Evolutionary conservation across 2,329 filamentous ascomycete genomes (phyloP), one percentile per base, ranked within the genome.

Genomic region (Chaetomiaceae sp.): DNA sequence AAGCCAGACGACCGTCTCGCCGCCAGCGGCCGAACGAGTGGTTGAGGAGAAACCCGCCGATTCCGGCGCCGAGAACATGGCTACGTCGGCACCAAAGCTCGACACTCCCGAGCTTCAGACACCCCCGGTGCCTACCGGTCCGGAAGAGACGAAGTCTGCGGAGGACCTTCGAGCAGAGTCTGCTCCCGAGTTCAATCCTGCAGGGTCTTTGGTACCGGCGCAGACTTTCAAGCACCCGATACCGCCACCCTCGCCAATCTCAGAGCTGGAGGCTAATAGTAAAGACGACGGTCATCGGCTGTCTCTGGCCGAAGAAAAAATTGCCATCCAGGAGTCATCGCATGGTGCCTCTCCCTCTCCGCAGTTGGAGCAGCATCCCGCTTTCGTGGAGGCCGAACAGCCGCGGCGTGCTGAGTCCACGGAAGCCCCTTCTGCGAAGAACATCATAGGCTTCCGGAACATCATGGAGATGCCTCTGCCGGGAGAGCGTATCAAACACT

Each of bases 401-500:
- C 14, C 41, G 19, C 50, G 14, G 5, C 43, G 38, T 12, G 38
- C 42, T 34, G 31, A 30, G 13, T 20, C 16, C 5, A 13, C 50
- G 57, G 31, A 14, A 42, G 13, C 48, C 45, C 17, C 46, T 50
- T 31, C 58, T 49, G 31, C 44, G 20, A 50, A 34, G 31, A 48
- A 72, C 41, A 70, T 79, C 33, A 75, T 78, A 56, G 73, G 78
- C 1, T 91, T 95, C 68, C 81, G 83, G 44, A 86, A 95, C 51
- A 95, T 96, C 54, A 75, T 89, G 60, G 81, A 79, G 8, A 75
- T 93, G 44, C 75, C 79, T 14, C 81, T 79, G 2, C 68, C 83
- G 0, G 67, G 75, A 13, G 84, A 93, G 58, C 82, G 90, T 17
- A 87, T 93, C 53, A 73, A 77, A 38, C 84, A 82, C 13, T 95